Conservation (phyloP, 2,329 filamentous ascomycete genomes). For the Fusarium buharicum region DNA sequence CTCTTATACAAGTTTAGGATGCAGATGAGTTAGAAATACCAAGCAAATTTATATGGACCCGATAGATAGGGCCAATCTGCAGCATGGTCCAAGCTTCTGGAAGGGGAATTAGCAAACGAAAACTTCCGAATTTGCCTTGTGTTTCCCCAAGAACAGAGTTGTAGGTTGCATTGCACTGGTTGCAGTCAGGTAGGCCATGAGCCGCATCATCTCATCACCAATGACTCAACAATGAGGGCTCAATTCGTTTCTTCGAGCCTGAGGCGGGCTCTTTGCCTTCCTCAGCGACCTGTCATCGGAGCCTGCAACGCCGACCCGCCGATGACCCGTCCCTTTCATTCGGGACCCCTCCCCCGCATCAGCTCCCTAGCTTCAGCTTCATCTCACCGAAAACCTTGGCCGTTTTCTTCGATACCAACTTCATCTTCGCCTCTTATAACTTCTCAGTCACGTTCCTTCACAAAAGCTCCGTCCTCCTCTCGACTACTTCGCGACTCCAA, state of each 20-base stretch:
- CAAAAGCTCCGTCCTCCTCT: not conserved
- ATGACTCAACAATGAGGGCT: conserved; percentile 22
- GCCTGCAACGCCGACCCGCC: conserved; percentile 29
- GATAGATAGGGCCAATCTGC: not conserved
- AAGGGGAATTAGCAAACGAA: not conserved
- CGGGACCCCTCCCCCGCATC: conserved; percentile 44
- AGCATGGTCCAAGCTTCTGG: conserved; percentile 11
- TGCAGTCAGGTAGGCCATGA: conserved; percentile 8
- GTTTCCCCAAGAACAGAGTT: conserved; percentile 6
- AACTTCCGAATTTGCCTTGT: conserved; percentile 7
- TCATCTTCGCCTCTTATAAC: conserved; percentile 1
- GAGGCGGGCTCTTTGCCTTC: conserved; percentile 15
- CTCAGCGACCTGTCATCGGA: conserved; percentile 12
- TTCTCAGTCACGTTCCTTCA: conserved; percentile 7
- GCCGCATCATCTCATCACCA: not conserved
- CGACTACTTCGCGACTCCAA: conserved; percentile 8
- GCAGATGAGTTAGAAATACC: too few relatives aligned
- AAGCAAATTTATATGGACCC: too few relatives aligned
- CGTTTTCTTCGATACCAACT: conserved; percentile 6
- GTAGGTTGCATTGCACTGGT: not conserved
- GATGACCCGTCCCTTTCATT: conserved; percentile 42
- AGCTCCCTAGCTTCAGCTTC: conserved; percentile 30
- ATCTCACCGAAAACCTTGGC: conserved; percentile 27
- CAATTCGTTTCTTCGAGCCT: conserved; percentile 6
- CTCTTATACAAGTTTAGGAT: too few relatives aligned